Evolutionary conservation across 2,329 filamentous ascomycete species (phyloP).

Genomic region (Rutstroemia sp.): DNA sequence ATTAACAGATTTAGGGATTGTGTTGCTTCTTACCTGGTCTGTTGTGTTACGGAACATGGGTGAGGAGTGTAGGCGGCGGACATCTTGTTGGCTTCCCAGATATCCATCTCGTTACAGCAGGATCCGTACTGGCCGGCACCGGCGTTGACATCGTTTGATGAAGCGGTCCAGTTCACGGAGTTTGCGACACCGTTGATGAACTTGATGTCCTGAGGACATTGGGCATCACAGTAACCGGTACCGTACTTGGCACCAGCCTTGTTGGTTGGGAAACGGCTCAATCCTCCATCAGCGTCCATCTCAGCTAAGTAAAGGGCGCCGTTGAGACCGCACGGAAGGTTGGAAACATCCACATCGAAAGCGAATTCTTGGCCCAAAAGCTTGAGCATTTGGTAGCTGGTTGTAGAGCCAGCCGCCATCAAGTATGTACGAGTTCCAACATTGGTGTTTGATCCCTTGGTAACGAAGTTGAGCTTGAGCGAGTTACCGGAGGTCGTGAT

Average conservation of each 20-base stretch:
- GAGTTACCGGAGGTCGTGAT: conserved; percentile 45
- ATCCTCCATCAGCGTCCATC: conserved; percentile 58
- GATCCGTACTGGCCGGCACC: conserved; percentile 47
- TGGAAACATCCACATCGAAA: conserved; percentile 66
- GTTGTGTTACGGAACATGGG: conserved; percentile 41
- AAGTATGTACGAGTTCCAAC: conserved; percentile 55
- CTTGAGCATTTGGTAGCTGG: conserved; percentile 58
- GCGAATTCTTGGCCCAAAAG: conserved; percentile 63
- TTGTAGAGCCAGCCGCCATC: conserved; percentile 45
- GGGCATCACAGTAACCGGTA: conserved; percentile 16
- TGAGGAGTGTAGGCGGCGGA: conserved; percentile 53
- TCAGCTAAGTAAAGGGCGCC: conserved; percentile 61
- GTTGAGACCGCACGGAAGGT: conserved; percentile 63
- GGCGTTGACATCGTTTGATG: conserved; percentile 42
- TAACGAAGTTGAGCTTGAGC: conserved; percentile 51
- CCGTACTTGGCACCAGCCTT: conserved; percentile 44
- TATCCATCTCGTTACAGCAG: conserved; percentile 63
- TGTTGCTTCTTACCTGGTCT: conserved; percentile 19
- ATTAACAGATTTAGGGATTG: neutral
- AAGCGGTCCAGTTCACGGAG: conserved; percentile 43
- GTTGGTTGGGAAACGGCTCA: conserved; percentile 43
- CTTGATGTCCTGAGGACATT: conserved; percentile 30
- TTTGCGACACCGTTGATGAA: conserved; percentile 50
- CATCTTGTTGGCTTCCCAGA: conserved; percentile 57
- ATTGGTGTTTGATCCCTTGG: conserved; percentile 37